Conservation (phyloP, 306 rosid genomes). For the Glycine latifolia region DNA sequence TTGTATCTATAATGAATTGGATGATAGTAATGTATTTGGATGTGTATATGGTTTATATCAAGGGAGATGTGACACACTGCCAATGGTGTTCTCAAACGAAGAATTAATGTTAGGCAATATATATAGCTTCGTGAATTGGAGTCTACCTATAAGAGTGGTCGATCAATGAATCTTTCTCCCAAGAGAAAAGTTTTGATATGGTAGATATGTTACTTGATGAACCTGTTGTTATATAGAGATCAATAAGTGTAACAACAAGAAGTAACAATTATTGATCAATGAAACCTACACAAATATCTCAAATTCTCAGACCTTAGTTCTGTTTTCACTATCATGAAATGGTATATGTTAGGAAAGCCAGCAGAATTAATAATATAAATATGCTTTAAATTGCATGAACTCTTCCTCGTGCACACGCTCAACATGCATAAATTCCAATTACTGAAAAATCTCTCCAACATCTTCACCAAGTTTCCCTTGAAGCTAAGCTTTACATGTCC, state of each 20-base stretch:
- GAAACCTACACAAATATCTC: too few species aligned
- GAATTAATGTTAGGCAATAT: background rate
- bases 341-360: too few species aligned
- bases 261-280: background rate
- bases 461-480: too few species aligned
- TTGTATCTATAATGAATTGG: constrained; percentile 14
- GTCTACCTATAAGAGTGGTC: background rate
- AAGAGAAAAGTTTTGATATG: too few species aligned
- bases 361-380: background rate
- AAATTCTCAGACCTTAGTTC: too few species aligned
- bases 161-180: background rate
- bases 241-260: constrained; percentile 19
- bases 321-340: too few species aligned
- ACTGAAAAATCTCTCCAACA: background rate
- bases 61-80: constrained; percentile 11
- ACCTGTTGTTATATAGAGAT: background rate
- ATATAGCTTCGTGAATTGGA: constrained; percentile 17
- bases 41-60: background rate
- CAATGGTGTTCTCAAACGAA: constrained; percentile 2
- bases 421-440: background rate
- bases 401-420: background rate
- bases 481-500: background rate
- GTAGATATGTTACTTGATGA: background rate
- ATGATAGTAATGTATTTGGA: constrained; percentile 17
- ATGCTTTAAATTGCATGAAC: background rate